phyloP scores from a whole-genome alignment of 2,329 filamentous ascomycete genomes.

The Chaetomium globosum region DNA sequence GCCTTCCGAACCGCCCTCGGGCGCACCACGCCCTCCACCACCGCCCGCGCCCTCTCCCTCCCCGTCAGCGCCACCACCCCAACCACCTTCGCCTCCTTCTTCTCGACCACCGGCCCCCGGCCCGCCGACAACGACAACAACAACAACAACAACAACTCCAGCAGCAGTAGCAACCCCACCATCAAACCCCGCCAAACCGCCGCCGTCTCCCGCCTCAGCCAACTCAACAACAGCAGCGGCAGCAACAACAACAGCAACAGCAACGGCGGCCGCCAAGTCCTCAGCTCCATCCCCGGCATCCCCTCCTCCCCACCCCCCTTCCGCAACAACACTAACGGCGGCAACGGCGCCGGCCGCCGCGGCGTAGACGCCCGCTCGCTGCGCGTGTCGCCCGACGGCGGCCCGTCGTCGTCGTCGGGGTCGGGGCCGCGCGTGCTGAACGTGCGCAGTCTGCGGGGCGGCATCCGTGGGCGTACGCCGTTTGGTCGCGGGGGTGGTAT shows the following conservation, averaged over 20 bases:
- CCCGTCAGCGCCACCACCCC: constrained; percentile 20
- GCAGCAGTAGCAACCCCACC: neutral
- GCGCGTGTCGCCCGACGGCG: constrained; percentile 12
- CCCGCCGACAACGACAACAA: neutral
- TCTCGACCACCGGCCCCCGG: constrained; percentile 21
- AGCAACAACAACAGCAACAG: no score
- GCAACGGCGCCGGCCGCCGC: neutral
- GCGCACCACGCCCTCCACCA: constrained; percentile 22
- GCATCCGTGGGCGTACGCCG: constrained; percentile 10
- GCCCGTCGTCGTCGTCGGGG: neutral
- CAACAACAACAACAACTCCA: neutral
- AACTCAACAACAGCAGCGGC: constrained; percentile 22
- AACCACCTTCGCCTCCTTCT: constrained; percentile 26
- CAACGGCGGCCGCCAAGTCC: neutral
- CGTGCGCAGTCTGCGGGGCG: constrained; percentile 36
- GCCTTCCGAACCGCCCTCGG: constrained; percentile 34
- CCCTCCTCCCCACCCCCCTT: neutral
- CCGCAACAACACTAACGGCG: constrained; percentile 2
- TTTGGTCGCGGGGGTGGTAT: neutral
- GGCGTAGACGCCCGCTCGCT: constrained; percentile 28
- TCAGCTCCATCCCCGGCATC: neutral
- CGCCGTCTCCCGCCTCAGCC: constrained; percentile 36
- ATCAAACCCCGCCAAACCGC: constrained; percentile 16
- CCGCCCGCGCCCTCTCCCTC: constrained; percentile 6
- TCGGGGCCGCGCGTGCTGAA: constrained; percentile 37